Conservation (phyloP, 768 basidiomycete species). For the Coprinellus aureogranulatus region DNA sequence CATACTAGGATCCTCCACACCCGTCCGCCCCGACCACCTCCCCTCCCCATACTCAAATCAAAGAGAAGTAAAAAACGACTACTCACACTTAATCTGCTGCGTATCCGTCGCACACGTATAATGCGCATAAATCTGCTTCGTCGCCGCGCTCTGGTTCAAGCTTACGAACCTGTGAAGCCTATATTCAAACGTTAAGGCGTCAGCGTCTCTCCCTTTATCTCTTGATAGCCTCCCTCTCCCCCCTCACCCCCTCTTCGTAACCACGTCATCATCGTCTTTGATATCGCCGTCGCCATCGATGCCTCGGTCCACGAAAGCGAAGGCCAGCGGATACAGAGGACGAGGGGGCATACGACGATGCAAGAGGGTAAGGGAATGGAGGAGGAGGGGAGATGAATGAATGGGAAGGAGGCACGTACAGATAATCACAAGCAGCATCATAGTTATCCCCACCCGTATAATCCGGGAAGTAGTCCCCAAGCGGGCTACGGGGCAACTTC, state of each 20-base stretch:
- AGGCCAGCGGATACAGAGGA: no score
- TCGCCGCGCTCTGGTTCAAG: conserved; percentile 85
- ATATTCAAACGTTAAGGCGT: no score
- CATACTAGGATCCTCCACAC: background rate
- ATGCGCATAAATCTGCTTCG: conserved; percentile 87
- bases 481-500: conserved; percentile 82
- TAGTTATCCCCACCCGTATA: conserved; percentile 84
- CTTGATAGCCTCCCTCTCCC: no score
- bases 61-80: background rate
- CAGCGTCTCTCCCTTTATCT: no score
- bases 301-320: no score
- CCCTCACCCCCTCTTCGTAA: no score
- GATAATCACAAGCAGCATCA: conserved; percentile 46
- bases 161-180: conserved; percentile 79
- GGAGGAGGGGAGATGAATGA: no score
- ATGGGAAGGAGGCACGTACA: no score
- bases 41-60: background rate
- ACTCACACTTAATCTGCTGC: conserved; percentile 84
- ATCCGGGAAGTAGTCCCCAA: conserved; percentile 90
- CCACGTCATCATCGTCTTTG: no score
- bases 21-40: background rate
- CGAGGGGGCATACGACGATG: no score
- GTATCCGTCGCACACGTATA: conserved; percentile 95
- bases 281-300: no score
- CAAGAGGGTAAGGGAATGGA: no score